A percentile compares a stretch with the other conserved stretches of the same genome.
These are phyloP conservation scores for Chiua virens DNA, from an alignment of 768 basidiomycete species.

Conservation along the genomic window DNA sequence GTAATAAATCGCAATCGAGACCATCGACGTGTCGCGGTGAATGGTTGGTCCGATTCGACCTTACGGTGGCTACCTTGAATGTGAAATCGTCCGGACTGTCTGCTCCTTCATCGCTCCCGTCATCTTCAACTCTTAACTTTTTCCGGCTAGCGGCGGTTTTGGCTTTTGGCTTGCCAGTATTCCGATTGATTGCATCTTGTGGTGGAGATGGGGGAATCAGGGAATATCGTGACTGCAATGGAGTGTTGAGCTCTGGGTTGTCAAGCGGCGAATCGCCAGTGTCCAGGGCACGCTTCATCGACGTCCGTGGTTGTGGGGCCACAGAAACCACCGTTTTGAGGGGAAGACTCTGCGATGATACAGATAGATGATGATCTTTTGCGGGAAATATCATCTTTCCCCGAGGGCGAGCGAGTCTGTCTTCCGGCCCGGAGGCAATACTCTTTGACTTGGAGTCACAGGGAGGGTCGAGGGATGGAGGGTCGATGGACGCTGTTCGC, in stretches of 20 bases:
- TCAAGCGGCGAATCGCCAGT: constrained; percentile 25
- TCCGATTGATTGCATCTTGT: constrained; percentile 29
- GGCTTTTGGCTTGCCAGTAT: constrained; percentile 41
- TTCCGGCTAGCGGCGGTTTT: constrained; percentile 43
- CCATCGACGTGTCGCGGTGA: constrained; percentile 10
- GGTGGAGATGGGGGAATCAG: constrained; percentile 74
- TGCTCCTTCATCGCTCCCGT: constrained; percentile 28
- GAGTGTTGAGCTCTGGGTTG: not conserved
- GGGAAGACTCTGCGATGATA: not conserved
- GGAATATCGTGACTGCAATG: constrained; percentile 21
- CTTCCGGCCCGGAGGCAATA: not conserved
- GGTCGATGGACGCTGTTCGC: not conserved
- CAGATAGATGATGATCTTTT: constrained; percentile 1
- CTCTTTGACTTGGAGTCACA: constrained; percentile 2
- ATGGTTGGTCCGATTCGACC: constrained; percentile 11
- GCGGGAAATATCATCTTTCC: constrained; percentile 13
- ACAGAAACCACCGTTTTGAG: constrained; percentile 1
- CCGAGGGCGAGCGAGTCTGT: constrained; percentile 1
- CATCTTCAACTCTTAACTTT: constrained; percentile 45
- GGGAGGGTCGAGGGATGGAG: not conserved
- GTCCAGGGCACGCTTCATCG: constrained; percentile 46
- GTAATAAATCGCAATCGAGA: constrained; percentile 33
- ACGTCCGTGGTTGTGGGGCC: constrained; percentile 22
- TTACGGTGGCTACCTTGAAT: constrained; percentile 22
- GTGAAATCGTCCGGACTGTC: constrained; percentile 17